Base-by-base conservation (phyloP, 2,329 filamentous ascomycete genomes). In the Exophiala spinifera region DNA sequence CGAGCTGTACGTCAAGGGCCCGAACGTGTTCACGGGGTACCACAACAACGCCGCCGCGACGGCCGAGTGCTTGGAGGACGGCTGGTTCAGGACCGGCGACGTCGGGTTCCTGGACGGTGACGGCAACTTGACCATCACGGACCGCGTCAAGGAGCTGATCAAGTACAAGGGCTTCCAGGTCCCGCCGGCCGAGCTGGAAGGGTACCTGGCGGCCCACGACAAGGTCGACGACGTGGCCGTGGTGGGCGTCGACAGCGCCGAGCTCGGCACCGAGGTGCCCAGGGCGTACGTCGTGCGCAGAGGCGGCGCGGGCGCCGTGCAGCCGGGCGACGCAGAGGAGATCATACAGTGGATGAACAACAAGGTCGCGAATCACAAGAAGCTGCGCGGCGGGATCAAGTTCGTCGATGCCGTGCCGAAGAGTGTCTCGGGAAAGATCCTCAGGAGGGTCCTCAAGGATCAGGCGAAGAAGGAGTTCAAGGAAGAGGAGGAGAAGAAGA, bases 41-140 rank as follows among this genome's bases (percentile, higher is more conserved):
- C 73, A 79, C 61, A 80, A 83, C 65, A 86, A 86, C 62, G 74
- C 76, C 0, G 72, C 76, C 48, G 81, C 76, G 2, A 85, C 83
- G 2, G 74, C 70, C 14, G 76, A 81, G 34, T 81, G 80, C 19
- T 69, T 85, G 40, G 87, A 86, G 2, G 89, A 95, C 60, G 89
- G 89, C 1, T 96, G 85, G 77, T 96, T 95, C 78, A 91, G 86
- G 70, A 96, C 91, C 0, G 91, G 91, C 3, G 91, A 96, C 65
- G 84, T 96, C 21, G 89, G 89, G 3, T 84, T 89, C 61, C 81
- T 88, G 63, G 89, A 95, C 65, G 46, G 55, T 7, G 44, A 57
- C 3, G 89, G 88, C n/a, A 88, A 95, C 66, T 87, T 95, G 65
- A 96, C 85, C 74, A 92, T 96, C 67, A 95, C 91, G 1, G 91